Evolutionary conservation across 2,329 filamentous ascomycete genomes (phyloP), one percentile per base, ranked within the genome.

Genomic region (Talaromyces sp.): DNA sequence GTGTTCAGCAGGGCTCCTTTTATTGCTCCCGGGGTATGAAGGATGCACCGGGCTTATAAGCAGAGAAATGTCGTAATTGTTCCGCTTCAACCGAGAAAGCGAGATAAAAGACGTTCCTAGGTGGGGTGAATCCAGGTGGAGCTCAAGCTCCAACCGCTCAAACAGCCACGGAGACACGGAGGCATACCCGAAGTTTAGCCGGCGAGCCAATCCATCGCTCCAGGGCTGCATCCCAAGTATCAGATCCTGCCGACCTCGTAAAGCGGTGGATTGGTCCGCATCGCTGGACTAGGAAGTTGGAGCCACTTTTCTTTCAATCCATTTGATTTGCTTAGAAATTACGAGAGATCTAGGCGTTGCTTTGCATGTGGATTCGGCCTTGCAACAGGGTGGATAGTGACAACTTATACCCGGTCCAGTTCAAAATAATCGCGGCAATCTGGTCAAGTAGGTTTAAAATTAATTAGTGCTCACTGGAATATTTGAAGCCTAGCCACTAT

Each of bases 121-220:
- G 30, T 17, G 19, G 45, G 43, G 27, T 39, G n/a, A 16, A 46
- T 35, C 22, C 27, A 37, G 45, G 52, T 55, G 42, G 55, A 36
- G 36, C 19, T 27, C 32, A 27, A 36, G 32, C 44, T 41, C 44
- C 39, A 53, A 37, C 32, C 30, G 27, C 45, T 41, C 27, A 43
- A 44, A 39, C 22, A 20, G 40, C 56, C 52, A 61, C 66, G 59
- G 30, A 51, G 62, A 41, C 51, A 66, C 64, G 62, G 58, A 61
- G 58, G 43, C 30, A 27, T 29, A 11, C 10, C 67, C 67, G 67
- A 68, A 49, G 65, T 63, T 68, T 66, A 66, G 42, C 65, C 65
- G 65, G 24, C 9, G 9, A 27, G 24, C 24, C 24, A 27, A 27
- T 27, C 24, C 24, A 27, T 27, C 9, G 24, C 4, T 9, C 24